These are phyloP conservation scores for Teunomyces kruisii DNA, from an alignment of 805 yeast species.

Conservation along the genomic window DNA sequence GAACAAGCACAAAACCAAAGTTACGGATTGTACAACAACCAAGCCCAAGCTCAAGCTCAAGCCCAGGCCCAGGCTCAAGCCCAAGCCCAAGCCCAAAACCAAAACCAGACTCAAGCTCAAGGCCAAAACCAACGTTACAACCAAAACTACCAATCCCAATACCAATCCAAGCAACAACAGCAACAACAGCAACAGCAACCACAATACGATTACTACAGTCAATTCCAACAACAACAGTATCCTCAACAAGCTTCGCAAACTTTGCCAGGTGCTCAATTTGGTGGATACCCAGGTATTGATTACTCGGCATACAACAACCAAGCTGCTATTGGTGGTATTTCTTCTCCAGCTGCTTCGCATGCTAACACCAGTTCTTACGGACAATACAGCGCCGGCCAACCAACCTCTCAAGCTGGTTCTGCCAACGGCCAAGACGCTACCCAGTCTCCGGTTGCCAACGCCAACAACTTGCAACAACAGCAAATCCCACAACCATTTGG, in stretches of 20 bases:
- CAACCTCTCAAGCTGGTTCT: constrained; percentile 14
- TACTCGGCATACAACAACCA: constrained; percentile 41
- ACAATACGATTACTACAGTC: constrained; percentile 33
- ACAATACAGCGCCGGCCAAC: constrained; percentile 20
- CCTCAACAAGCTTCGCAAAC: constrained; percentile 42
- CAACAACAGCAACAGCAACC: constrained; percentile 16
- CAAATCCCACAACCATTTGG: constrained; percentile 38
- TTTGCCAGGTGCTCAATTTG: constrained; percentile 41
- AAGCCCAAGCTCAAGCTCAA: constrained; percentile 6
- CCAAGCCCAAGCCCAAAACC: constrained; percentile 3
- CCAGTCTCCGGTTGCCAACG: constrained; percentile 25
- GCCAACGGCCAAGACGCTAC: constrained; percentile 18
- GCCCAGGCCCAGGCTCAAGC: constrained; percentile 4
- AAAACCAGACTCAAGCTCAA: constrained; percentile 8
- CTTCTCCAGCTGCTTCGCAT: constrained; percentile 29
- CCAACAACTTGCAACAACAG: constrained; percentile 24
- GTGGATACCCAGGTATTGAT: constrained; percentile 45
- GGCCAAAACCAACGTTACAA: constrained; percentile 10
- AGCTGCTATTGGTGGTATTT: constrained; percentile 26
- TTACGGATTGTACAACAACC: constrained; percentile 13
- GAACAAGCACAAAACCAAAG: constrained; percentile 11
- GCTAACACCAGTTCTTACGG: constrained; percentile 20
- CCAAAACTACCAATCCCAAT: constrained; percentile 7
- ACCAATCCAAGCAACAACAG: constrained; percentile 11
- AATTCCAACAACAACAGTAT: constrained; percentile 41